phyloP scores from a whole-genome alignment of 2,329 filamentous ascomycete genomes.

The Phialemoniopsis sp. region DNA sequence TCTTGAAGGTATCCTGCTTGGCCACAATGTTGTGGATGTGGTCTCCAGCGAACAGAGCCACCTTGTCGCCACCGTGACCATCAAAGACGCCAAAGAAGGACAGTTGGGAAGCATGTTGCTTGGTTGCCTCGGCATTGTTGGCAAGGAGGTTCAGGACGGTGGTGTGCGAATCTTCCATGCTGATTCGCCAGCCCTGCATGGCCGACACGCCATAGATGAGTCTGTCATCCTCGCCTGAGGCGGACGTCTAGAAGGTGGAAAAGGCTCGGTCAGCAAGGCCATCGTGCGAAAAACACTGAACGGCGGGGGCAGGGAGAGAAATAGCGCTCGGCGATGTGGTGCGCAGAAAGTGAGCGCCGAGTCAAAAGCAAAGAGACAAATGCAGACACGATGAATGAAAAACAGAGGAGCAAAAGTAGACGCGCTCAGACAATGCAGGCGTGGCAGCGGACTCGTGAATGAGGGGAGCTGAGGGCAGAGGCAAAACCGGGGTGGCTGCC shows the following conservation, averaged over 20 bases:
- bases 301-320: no score
- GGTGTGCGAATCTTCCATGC: conserved; percentile 97
- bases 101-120: conserved; percentile 68
- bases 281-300: no score
- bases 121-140: conserved; percentile 46
- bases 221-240: conserved; percentile 86
- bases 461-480: background rate
- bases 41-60: conserved; percentile 87
- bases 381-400: no score
- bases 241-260: conserved; percentile 63
- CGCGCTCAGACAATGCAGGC: background rate
- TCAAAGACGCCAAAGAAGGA: conserved; percentile 98
- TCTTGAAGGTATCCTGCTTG: conserved; percentile 91
- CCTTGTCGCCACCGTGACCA: conserved; percentile 94
- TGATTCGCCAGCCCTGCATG: conserved; percentile 99
- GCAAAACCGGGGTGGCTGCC: no score
- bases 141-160: conserved; percentile 82
- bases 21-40: conserved; percentile 91
- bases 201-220: conserved; percentile 91
- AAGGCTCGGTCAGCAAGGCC: background rate
- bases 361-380: no score
- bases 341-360: no score
- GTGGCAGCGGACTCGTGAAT: background rate
- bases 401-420: no score
- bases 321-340: no score